Percentiles rank a stretch among this genome's conserved stretches.
Conservation (phyloP, 2,329 filamentous ascomycete genomes). For the Botryotinia calthae region DNA sequence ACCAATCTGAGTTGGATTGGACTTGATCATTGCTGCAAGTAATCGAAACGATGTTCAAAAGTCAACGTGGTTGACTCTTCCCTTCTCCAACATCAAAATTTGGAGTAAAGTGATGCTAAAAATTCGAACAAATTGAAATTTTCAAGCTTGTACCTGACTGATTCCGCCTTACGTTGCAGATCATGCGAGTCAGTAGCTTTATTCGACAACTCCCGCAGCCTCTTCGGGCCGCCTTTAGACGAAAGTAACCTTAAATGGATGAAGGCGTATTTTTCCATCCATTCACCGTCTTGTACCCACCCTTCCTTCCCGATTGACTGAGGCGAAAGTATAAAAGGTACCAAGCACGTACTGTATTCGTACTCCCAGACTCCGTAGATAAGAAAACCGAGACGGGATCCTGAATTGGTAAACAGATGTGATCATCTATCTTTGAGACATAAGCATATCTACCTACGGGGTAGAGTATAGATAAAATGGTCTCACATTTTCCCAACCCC, state of each 20-base stretch:
- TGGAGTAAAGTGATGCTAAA: conserved; percentile 5
- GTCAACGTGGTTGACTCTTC: background rate
- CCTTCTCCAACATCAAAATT: background rate
- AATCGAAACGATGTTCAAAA: background rate
- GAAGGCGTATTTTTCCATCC: background rate
- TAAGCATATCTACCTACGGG: background rate
- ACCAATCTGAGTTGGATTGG: background rate
- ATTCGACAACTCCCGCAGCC: conserved; percentile 2
- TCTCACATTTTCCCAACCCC: conserved; percentile 11
- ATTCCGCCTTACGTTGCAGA: background rate
- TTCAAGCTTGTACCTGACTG: background rate
- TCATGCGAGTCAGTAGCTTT: conserved; percentile 4
- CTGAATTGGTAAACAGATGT: background rate
- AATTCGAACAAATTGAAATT: background rate
- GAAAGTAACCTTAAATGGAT: background rate
- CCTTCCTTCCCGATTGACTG: background rate
- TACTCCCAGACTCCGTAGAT: background rate
- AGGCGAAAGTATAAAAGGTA: background rate
- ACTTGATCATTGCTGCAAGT: background rate
- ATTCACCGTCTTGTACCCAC: background rate
- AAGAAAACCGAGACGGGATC: background rate
- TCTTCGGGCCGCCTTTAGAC: background rate
- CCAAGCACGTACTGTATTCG: background rate
- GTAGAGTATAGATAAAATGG: conserved; percentile 1
- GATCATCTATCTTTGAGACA: conserved; percentile 5